Evolutionary conservation across 2,329 filamentous ascomycete genomes (phyloP), one percentile per base, ranked within the genome.

Genomic region (Aureobasidium leucospermi): DNA sequence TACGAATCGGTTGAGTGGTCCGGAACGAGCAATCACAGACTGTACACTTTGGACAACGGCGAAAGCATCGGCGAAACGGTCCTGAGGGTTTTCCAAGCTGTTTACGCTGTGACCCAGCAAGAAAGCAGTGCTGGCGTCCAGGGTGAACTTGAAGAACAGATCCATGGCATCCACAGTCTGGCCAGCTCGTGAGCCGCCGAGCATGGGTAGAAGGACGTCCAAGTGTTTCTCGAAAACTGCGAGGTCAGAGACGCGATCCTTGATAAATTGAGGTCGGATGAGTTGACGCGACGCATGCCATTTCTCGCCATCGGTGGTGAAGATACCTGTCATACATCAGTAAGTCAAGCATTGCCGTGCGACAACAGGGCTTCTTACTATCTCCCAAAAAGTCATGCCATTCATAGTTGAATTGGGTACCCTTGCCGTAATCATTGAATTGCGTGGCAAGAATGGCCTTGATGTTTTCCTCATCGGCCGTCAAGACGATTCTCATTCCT

Each of bases 361-460:
- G 7, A 6, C 28, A 60, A 41, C 10, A 60, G 71, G 59, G 19
- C 5, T 89, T 90, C 76, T 89, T 90, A 74, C 84, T 83, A 66
- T 90, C 81, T 28, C 88, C 88, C 19, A 96, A 76, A 63, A 89
- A 95, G 13, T 85, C 82, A 60, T 83, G 79, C 87, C 88, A 95
- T 55, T 91, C 86, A 8, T 73, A 66, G 66, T 92, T 86, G 74
- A 96, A 96, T 23, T 78, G 73, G 63, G 84, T 74, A 6, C 91
- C 90, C 70, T 96, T 91, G 66, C 91, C 92, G 69, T 86, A 96
- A 68, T 96, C 89, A 42, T 75, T 75, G 69, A 96, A 96, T 69
- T 96, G 90, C 1, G 87, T 88, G 0, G 91, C 89, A n/a, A 96
- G 78, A 23, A 96, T 81, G 6, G 92, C 89, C 72, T 96, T 96